Percentiles rank a stretch among this genome's conserved stretches.
phyloP scores from a whole-genome alignment of 306 rosid genomes.

The Canavalia ensiformis region DNA sequence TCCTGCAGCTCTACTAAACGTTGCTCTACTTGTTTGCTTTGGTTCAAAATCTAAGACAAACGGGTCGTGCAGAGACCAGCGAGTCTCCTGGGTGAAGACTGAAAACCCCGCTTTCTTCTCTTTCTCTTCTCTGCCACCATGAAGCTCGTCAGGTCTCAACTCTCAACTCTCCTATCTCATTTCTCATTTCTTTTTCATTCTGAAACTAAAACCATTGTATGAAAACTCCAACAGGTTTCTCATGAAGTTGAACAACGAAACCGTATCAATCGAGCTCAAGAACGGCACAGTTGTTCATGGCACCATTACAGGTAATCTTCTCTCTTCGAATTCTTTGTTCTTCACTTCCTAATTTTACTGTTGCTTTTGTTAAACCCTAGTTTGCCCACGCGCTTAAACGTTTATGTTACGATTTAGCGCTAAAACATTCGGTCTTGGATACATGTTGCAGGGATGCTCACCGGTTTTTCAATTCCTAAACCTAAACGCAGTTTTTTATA shows the following conservation, averaged over 20 bases:
- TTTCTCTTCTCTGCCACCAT: slow-evolving; percentile 42
- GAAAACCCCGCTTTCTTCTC: slow-evolving; percentile 18
- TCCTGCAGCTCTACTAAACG: not conserved
- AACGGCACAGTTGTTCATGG: slow-evolving; percentile 92
- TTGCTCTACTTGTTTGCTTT: not conserved
- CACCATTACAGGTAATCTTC: slow-evolving; percentile 72
- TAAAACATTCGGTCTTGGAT: not conserved
- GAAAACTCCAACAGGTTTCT: slow-evolving; percentile 68
- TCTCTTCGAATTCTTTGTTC: not conserved
- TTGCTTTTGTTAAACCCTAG: slow-evolving; percentile 62
- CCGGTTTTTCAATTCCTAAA: slow-evolving; percentile 6
- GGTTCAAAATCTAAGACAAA: not conserved
- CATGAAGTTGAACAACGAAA: slow-evolving; percentile 95
- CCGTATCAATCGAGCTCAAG: slow-evolving; percentile 93
- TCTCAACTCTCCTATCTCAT: not conserved
- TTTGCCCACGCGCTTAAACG: not conserved
- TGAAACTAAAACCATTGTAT: not conserved
- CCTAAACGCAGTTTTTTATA: not conserved
- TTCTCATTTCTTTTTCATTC: not conserved
- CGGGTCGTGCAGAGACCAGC: not conserved
- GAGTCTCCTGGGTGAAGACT: slow-evolving; percentile 10
- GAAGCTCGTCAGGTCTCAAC: slow-evolving; percentile 73
- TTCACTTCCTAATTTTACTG: not conserved
- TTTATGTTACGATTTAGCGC: not conserved
- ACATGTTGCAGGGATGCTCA: not conserved